A percentile compares a stretch with the other conserved stretches of the same genome.
phyloP scores from a whole-genome alignment of 2,329 filamentous ascomycete species.

The Phaeosphaeriaceae sp. region DNA sequence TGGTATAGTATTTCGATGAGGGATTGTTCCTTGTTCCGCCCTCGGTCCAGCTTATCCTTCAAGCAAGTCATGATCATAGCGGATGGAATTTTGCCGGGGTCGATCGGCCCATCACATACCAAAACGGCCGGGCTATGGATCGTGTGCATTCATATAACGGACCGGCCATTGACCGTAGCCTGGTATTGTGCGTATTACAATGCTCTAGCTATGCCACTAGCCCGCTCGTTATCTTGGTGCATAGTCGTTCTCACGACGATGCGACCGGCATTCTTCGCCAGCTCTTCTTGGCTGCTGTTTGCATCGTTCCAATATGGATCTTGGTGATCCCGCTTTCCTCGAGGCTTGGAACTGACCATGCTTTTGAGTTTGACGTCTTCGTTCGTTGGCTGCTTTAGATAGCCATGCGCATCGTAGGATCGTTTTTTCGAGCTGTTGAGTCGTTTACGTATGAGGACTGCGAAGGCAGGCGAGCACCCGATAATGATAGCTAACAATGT shows the following conservation, averaged over 20 bases:
- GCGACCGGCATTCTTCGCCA: constrained; percentile 8
- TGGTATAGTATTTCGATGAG: too few relatives aligned
- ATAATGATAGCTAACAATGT: constrained; percentile 21
- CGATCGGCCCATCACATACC: too few relatives aligned
- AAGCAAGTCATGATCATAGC: too few relatives aligned
- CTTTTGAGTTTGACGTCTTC: constrained; percentile 15
- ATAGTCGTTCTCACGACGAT: constrained; percentile 18
- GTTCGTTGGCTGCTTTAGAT: constrained; percentile 8
- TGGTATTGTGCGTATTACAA: not conserved
- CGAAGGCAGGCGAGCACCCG: constrained; percentile 12
- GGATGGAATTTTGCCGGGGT: too few relatives aligned
- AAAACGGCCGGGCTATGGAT: too few relatives aligned
- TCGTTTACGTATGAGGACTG: constrained; percentile 16
- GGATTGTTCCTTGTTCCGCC: too few relatives aligned
- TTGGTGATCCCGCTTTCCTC: not conserved
- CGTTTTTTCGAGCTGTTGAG: constrained; percentile 10
- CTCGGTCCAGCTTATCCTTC: too few relatives aligned
- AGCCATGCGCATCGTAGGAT: constrained; percentile 17
- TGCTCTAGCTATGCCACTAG: not conserved
- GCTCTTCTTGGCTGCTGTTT: constrained; percentile 20
- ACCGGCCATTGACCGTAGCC: not conserved
- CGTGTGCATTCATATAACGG: too few relatives aligned
- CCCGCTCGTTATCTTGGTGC: constrained; percentile 7
- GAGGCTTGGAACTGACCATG: constrained; percentile 7
- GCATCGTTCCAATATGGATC: constrained; percentile 13